A percentile compares a stretch with the other conserved stretches of the same genome.
phyloP scores from a whole-genome alignment of 2,329 filamentous ascomycete species.

The Botryotinia convoluta region DNA sequence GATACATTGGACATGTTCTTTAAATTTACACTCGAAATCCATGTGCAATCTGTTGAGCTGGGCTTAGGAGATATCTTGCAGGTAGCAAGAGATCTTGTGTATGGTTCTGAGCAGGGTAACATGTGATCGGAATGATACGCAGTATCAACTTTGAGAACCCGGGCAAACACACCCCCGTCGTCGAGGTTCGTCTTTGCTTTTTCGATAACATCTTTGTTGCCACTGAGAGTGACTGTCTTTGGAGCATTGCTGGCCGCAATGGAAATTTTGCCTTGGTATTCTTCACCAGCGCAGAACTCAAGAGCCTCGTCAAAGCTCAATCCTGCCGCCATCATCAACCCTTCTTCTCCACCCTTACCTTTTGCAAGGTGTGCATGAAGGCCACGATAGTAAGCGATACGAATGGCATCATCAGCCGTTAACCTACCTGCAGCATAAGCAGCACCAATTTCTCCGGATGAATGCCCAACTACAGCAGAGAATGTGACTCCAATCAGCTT shows the following conservation, averaged over 20 bases:
- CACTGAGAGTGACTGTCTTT: slow-evolving; percentile 32
- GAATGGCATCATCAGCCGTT: slow-evolving; percentile 37
- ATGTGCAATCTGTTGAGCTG: not conserved
- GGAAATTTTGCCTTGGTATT: slow-evolving; percentile 21
- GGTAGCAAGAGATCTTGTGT: slow-evolving; percentile 15
- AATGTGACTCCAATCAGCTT: slow-evolving; percentile 43
- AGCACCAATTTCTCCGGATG: slow-evolving; percentile 48
- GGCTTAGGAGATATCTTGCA: slow-evolving; percentile 33
- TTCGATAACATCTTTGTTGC: slow-evolving; percentile 27
- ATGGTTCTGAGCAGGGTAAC: slow-evolving; percentile 26
- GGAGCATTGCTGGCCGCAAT: slow-evolving; percentile 37
- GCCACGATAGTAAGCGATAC: slow-evolving; percentile 46
- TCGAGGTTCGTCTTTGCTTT: slow-evolving; percentile 22
- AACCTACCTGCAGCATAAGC: slow-evolving; percentile 44
- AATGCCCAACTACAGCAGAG: slow-evolving; percentile 45
- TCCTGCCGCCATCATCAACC: slow-evolving; percentile 51
- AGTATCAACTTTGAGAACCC: slow-evolving; percentile 28
- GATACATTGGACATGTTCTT: slow-evolving; percentile 26
- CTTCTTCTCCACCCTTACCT: slow-evolving; percentile 32
- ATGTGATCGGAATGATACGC: slow-evolving; percentile 33
- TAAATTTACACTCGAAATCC: slow-evolving; percentile 43
- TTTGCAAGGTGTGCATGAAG: slow-evolving; percentile 27
- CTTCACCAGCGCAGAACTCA: slow-evolving; percentile 19
- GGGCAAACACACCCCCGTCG: slow-evolving; percentile 22
- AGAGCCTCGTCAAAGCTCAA: slow-evolving; percentile 28